phyloP scores from a whole-genome alignment of 805 yeast genomes.

The Tetrapisispora arboricola region DNA sequence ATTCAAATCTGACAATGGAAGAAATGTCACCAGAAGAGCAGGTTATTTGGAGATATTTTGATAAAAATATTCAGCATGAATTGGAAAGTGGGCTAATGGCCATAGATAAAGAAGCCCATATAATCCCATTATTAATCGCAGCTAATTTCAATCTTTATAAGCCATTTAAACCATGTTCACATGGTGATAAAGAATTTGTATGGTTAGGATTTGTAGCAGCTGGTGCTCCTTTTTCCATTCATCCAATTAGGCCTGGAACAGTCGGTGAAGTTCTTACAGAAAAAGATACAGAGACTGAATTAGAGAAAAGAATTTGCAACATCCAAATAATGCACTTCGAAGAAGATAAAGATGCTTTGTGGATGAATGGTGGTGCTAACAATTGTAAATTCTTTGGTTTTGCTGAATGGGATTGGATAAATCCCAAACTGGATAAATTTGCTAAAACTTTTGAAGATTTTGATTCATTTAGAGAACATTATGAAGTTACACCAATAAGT shows the following conservation, averaged over 20 bases:
- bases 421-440: constrained; percentile 3
- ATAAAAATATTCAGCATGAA: constrained; percentile 33
- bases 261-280: constrained; percentile 8
- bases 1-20: constrained; percentile 3
- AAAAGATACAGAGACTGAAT: constrained; percentile 3
- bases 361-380: constrained; percentile 16
- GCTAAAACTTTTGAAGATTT: constrained; percentile 1
- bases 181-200: constrained; percentile 66
- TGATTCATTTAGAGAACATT: constrained; percentile 6
- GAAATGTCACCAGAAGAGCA: constrained; percentile 21
- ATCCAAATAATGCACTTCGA: constrained; percentile 10
- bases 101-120: constrained; percentile 34
- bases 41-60: constrained; percentile 34
- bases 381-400: constrained; percentile 10
- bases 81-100: constrained; percentile 43
- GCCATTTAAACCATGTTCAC: constrained; percentile 39
- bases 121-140: constrained; percentile 38
- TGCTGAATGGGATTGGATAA: constrained; percentile 8
- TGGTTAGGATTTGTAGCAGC: constrained; percentile 55
- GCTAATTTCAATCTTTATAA: constrained; percentile 35
- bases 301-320: constrained; percentile 7
- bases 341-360: constrained; percentile 6
- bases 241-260: constrained; percentile 10
- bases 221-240: constrained; percentile 37
- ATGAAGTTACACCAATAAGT: constrained; percentile 4